Conservation (phyloP, 2,329 filamentous ascomycete species). For the Pyrenochaeta sp. region DNA sequence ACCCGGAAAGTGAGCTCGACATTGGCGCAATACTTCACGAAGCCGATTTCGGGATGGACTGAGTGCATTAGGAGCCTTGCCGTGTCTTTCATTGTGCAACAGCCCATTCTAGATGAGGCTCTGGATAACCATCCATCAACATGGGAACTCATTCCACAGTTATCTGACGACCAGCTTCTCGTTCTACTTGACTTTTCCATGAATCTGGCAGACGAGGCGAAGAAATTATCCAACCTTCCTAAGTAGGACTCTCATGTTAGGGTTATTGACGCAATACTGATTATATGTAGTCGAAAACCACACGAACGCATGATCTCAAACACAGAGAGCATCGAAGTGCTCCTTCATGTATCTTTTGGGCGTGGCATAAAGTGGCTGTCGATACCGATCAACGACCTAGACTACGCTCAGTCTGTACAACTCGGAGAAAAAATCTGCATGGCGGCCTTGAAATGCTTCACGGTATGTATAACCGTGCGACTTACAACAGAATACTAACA, state of each 20-base stretch:
- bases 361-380: constrained; percentile 47
- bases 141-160: constrained; percentile 54
- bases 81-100: constrained; percentile 63
- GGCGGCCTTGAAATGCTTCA: constrained; percentile 47
- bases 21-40: constrained; percentile 77
- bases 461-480: constrained; percentile 24
- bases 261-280: not conserved
- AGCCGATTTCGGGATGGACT: constrained; percentile 73
- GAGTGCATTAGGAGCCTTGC: constrained; percentile 71
- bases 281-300: constrained; percentile 50
- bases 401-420: constrained; percentile 30
- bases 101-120: constrained; percentile 58
- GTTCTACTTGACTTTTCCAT: constrained; percentile 72
- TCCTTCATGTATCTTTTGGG: constrained; percentile 56
- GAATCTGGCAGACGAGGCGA: constrained; percentile 71
- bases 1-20: constrained; percentile 80
- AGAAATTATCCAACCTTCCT: constrained; percentile 72
- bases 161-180: constrained; percentile 62
- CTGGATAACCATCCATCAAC: constrained; percentile 56
- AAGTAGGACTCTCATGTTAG: constrained; percentile 27
- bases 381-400: constrained; percentile 29
- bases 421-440: constrained; percentile 44
- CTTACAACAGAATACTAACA: constrained; percentile 13
- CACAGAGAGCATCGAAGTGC: constrained; percentile 58
- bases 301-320: constrained; percentile 63